Percentiles rank a stretch among this genome's conserved stretches.
Evolutionary conservation across 2,329 filamentous ascomycete species (phyloP).

Genomic region (Thyridium curvatum): DNA sequence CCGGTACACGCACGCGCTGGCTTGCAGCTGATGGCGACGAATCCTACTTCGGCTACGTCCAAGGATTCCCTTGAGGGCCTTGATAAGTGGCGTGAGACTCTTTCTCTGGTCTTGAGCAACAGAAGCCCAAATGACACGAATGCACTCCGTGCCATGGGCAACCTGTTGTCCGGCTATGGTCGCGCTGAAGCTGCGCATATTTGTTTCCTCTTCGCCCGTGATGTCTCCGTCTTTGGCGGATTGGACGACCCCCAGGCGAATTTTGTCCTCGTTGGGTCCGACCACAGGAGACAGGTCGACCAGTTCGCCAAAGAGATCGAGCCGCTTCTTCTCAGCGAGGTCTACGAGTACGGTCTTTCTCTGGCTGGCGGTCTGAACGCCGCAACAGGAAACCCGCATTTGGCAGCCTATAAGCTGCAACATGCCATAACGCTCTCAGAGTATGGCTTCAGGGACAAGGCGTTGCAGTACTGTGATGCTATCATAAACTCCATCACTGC

Average conservation of each 20-base stretch:
- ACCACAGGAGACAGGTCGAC: slow-evolving; percentile 66
- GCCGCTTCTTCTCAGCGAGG: slow-evolving; percentile 86
- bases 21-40: slow-evolving; percentile 82
- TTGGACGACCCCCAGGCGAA: slow-evolving; percentile 72
- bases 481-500: slow-evolving; percentile 71
- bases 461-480: slow-evolving; percentile 84
- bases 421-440: slow-evolving; percentile 82
- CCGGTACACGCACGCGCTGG: slow-evolving; percentile 88
- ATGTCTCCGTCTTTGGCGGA: slow-evolving; percentile 67
- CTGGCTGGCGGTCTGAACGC: slow-evolving; percentile 54
- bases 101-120: slow-evolving; percentile 82
- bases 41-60: slow-evolving; percentile 50
- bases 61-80: slow-evolving; percentile 77
- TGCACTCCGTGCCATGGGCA: slow-evolving; percentile 74
- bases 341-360: slow-evolving; percentile 85
- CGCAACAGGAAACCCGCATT: slow-evolving; percentile 63
- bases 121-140: slow-evolving; percentile 72
- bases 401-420: slow-evolving; percentile 86
- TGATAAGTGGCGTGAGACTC: slow-evolving; percentile 89
- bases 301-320: slow-evolving; percentile 77
- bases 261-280: slow-evolving; percentile 73
- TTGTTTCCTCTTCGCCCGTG: slow-evolving; percentile 83
- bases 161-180: slow-evolving; percentile 76
- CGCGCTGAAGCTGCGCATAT: slow-evolving; percentile 88
- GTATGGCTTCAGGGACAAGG: slow-evolving; percentile 73